Conservation (phyloP, 192 early-diverging fungal species). For the Chytriomyces sp. region DNA sequence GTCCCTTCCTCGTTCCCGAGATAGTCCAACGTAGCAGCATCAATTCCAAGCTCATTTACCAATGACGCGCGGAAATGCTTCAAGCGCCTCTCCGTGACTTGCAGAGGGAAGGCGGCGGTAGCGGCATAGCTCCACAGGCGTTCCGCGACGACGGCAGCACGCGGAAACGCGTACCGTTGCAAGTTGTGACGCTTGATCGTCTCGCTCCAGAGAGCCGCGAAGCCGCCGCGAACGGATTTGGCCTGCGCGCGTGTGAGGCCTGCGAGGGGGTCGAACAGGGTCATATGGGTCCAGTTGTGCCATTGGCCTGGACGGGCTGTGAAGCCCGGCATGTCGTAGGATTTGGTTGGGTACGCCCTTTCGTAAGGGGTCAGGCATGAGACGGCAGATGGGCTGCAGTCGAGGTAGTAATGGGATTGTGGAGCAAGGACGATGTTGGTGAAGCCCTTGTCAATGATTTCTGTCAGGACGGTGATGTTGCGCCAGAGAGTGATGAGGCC, state of each 20-base stretch:
- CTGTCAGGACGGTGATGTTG: background rate
- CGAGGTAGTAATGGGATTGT: background rate
- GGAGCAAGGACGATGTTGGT: conserved; percentile 2
- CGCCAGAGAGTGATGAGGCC: conserved; percentile 2
- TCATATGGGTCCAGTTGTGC: conserved; percentile 34
- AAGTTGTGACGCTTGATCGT: conserved; percentile 23
- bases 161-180: conserved; percentile 14
- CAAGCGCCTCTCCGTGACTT: background rate
- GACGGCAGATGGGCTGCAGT: conserved; percentile 13
- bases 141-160: conserved; percentile 27
- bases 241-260: conserved; percentile 16
- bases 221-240: conserved; percentile 20
- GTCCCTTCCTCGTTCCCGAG: conserved; percentile 8
- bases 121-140: conserved; percentile 27
- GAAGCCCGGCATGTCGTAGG: background rate
- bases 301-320: background rate
- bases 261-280: conserved; percentile 20
- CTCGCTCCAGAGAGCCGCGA: conserved; percentile 18
- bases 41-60: conserved; percentile 10
- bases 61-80: conserved; percentile 13
- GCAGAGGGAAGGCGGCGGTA: no score
- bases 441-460: background rate
- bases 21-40: conserved; percentile 11
- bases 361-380: conserved; percentile 18
- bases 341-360: background rate